Evolutionary conservation across 2,329 filamentous ascomycete species (phyloP).

Genomic region (Onygenales sp.): DNA sequence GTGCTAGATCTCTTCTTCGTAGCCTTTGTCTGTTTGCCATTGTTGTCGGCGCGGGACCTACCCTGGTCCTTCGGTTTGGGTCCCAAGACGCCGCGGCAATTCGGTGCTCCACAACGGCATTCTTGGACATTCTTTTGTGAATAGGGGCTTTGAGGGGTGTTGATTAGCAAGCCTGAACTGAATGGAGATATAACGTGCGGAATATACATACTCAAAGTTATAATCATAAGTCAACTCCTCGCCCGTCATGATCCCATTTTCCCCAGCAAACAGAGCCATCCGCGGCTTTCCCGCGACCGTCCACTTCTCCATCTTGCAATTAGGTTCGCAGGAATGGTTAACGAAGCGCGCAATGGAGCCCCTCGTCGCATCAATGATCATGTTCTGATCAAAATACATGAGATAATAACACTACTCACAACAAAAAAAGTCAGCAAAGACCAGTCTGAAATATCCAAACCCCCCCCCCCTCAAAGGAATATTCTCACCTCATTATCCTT

Average conservation of each 20-base stretch:
- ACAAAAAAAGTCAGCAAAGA: no score
- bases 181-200: not conserved
- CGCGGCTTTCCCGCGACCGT: conserved; percentile 86
- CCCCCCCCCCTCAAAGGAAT: no score
- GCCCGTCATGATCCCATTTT: conserved; percentile 81
- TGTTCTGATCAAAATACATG: conserved; percentile 97
- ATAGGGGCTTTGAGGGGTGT: conserved; percentile 34
- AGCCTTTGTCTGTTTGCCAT: conserved; percentile 15
- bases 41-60: conserved; percentile 16
- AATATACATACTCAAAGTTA: conserved; percentile 52
- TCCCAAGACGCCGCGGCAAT: conserved; percentile 54
- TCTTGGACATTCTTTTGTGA: conserved; percentile 54
- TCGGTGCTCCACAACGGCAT: conserved; percentile 52
- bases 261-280: conserved; percentile 93
- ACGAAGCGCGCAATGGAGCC: conserved; percentile 96
- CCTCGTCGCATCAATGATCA: conserved; percentile 95
- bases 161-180: conserved; percentile 7
- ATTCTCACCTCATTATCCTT: conserved; percentile 71
- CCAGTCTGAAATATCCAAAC: no score
- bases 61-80: conserved; percentile 43
- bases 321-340: conserved; percentile 94
- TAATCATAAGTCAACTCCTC: conserved; percentile 95
- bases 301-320: conserved; percentile 98
- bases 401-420: conserved; percentile 76
- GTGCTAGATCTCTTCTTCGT: conserved; percentile 13